Base-by-base conservation (phyloP, 345 rosid genomes). In the Bruguiera sexangula region DNA sequence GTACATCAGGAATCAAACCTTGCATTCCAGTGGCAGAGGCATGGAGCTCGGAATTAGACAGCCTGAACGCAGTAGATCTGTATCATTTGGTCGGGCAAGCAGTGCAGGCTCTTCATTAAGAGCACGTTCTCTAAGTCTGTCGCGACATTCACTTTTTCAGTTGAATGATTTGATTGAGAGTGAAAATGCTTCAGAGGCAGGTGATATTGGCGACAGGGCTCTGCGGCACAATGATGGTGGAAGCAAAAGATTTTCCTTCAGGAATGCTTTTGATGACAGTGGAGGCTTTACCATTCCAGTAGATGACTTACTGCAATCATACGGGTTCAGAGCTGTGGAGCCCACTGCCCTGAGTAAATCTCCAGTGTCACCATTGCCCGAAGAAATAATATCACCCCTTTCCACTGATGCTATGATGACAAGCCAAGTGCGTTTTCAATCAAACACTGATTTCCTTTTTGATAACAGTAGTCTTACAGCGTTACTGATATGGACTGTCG, bases 121-220 rank as follows among this genome's bases (percentile, higher is more conserved):
- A 52, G 79, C 83, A 70, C 76, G 75, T 3, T 85, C 91, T n/a
- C 20, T 80, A 34, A 81, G 79, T 46, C 71, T 85, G 71, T 78
- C 88, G 50, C 74, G 82, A 30, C 68, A 58, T 29, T 22, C 68
- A 66, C 65, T 82, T 32, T 71, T 66, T 52, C 65, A 75, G 6
- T 36, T 67, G 15, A 81, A 79, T 77, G 87, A 86, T 83, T 88
- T 72, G 55, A 63, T 63, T 54, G 87, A 84, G 70, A 84, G 83
- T 46, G 87, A 84, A 84, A 75, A 62, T 68, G 98, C 84, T 75
- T 90, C 98, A 13, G 92, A 90, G 85, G 96, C 93, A 2, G 98
- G 96, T 36, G 98, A 93, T 81, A 84, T 83, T 57, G 98, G 98
- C 31, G 94, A 87, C 77, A 87, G 89, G 36, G 92, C 84, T 30